Percentiles rank a stretch among this genome's conserved stretches.
Conservation (phyloP, 2,329 filamentous ascomycete species). For the Apiospora rasikravindrae region DNA sequence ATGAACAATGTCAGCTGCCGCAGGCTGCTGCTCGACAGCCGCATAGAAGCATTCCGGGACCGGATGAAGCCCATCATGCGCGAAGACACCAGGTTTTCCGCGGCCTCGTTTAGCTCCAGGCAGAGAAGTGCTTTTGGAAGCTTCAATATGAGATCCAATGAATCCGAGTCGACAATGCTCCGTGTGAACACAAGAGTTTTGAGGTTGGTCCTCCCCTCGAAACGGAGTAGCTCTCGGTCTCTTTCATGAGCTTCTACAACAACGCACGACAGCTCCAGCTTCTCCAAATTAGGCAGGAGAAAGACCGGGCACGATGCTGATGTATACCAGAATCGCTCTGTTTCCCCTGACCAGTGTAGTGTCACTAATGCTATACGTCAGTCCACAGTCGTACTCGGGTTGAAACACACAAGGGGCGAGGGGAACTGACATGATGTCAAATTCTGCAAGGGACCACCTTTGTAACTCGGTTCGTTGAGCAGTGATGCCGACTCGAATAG, state of each 20-base stretch:
- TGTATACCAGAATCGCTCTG: not conserved
- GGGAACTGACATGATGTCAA: not conserved
- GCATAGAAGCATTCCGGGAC: not conserved
- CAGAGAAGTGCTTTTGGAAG: not conserved
- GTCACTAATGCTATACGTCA: not conserved
- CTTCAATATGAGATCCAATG: not conserved
- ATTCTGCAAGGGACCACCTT: not conserved
- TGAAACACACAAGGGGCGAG: not conserved
- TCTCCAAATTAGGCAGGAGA: not conserved
- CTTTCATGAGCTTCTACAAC: not conserved
- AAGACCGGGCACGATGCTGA: slow-evolving; percentile 1
- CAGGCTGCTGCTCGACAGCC: not conserved
- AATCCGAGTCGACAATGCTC: not conserved
- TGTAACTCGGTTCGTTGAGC: not conserved
- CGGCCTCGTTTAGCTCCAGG: not conserved
- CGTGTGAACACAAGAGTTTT: not conserved
- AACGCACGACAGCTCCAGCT: not conserved
- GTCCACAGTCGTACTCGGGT: not conserved
- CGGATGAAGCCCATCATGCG: not conserved
- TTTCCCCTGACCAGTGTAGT: not conserved
- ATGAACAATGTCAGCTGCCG: not conserved
- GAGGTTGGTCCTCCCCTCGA: not conserved
- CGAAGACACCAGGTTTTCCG: not conserved
- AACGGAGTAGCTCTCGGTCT: not conserved
- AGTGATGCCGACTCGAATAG: not conserved